Base-by-base conservation (phyloP, 2,329 filamentous ascomycete species). In the Botrytis fabae region DNA sequence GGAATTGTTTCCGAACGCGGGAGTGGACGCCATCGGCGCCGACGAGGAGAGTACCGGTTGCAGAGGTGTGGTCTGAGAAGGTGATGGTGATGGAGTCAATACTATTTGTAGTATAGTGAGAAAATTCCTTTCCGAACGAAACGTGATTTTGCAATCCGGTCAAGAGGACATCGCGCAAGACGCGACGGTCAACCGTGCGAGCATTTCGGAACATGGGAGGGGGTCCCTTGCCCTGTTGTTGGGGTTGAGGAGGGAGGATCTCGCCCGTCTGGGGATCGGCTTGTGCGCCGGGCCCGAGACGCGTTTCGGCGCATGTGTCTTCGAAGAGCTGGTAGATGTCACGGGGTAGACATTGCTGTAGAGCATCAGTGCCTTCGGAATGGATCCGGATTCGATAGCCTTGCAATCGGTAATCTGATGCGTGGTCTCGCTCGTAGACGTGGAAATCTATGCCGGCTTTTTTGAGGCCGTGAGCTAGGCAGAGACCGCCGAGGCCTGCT, bases 341-440 rank as follows among this genome's bases (percentile, higher is more conserved):
- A 0, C 84, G 83, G 2, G 87, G 85, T 46, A 91, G 81, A 28
- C 90, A 81, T 12, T 82, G 20, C 35, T 75, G 71, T 59, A 76
- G 74, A 0, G 78, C 78, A n/a, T 75, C 44, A 18, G 76, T 74
- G 1, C 80, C 80, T 14, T 79, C 74, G 38, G 54, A 71, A 1
- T 73, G 76, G 9, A 82, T 75, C 10, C 80, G 78, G 0, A 83
- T 75, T 28, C 82, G 80, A 73, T 83, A 83, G 2, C 83, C 82
- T 73, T 84, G 82, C 25, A 72, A 60, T 25, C 74, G 44, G 35
- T 65, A 44, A 32, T 63, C 81, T 61, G 86, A 82, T 59, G 85
- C 82, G 5, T 78, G 72, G 75, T 89, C 86, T 59, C 86, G 87
- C 81, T 90, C 88, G 77, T 87, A 90, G 63, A 91, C 84, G 60